These are phyloP conservation scores for Dryas integrifolia DNA, from an alignment of 331 rosid genomes.

Conservation along the genomic window DNA sequence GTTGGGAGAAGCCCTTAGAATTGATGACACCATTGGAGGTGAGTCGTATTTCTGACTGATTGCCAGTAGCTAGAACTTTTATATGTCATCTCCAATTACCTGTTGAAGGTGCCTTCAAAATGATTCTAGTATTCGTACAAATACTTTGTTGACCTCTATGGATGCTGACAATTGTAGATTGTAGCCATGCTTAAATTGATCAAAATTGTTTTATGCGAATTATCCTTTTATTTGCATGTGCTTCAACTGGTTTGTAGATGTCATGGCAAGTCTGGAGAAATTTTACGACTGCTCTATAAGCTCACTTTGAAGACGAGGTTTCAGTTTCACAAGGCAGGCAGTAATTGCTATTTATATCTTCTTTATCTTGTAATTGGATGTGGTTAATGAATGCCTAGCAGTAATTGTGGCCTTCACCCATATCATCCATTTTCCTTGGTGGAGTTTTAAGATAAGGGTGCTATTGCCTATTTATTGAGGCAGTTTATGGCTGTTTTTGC, in stretches of 20 bases:
- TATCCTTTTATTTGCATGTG: conserved; percentile 80
- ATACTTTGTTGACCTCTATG: conserved; percentile 30
- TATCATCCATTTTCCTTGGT: conserved; percentile 17
- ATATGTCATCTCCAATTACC: conserved; percentile 24
- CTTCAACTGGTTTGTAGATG: conserved; percentile 93
- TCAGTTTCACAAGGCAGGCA: conserved; percentile 93
- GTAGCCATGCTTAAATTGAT: conserved; percentile 29
- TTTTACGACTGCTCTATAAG: conserved; percentile 82
- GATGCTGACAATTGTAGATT: conserved; percentile 40
- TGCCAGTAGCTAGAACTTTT: conserved; percentile 19
- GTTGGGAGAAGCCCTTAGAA: conserved; percentile 97
- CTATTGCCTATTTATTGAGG: conserved; percentile 24
- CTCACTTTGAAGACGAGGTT: conserved; percentile 80
- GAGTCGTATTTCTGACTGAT: conserved; percentile 35
- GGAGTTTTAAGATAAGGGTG: conserved; percentile 23
- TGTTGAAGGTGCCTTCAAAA: conserved; percentile 31
- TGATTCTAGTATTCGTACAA: conserved; percentile 29
- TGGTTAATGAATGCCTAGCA: conserved; percentile 37
- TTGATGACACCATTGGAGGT: conserved; percentile 98
- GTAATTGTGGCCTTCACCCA: conserved; percentile 34
- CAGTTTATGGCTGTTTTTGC: conserved; percentile 17
- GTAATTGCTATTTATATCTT: conserved; percentile 69
- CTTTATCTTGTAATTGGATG: conserved; percentile 35
- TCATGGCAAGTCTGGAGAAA: conserved; percentile 90
- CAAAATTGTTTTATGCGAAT: conserved; percentile 53